A percentile compares a stretch with the other conserved stretches of the same genome.
phyloP scores from a whole-genome alignment of 371 early-diverging fungal species.

The Mortierella sp. region DNA sequence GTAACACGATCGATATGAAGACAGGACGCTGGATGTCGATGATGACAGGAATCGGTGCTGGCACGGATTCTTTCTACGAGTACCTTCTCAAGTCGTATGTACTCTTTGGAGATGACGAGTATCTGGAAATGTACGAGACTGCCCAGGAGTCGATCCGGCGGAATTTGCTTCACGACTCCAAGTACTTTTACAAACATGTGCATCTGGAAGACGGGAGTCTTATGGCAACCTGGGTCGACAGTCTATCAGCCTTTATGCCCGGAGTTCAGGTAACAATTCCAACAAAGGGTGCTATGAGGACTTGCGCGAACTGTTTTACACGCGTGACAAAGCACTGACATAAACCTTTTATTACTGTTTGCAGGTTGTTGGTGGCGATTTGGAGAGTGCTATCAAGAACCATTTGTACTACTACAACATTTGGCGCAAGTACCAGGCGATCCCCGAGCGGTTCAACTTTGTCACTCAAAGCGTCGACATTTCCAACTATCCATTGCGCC shows the following conservation, averaged over 20 bases:
- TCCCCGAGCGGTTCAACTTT: constrained; percentile 93
- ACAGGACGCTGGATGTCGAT: constrained; percentile 79
- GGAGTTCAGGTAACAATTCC: constrained; percentile 80
- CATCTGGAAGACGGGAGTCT: constrained; percentile 81
- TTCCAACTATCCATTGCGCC: constrained; percentile 87
- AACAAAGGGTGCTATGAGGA: neutral
- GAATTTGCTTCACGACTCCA: constrained; percentile 76
- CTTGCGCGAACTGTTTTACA: neutral
- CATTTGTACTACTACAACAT: constrained; percentile 88
- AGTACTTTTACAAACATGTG: constrained; percentile 89
- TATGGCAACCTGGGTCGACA: constrained; percentile 88
- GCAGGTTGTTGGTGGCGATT: constrained; percentile 86
- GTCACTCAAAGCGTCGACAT: constrained; percentile 71
- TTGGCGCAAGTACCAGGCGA: constrained; percentile 85
- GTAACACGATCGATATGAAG: constrained; percentile 85
- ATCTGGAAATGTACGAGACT: constrained; percentile 83
- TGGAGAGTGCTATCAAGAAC: constrained; percentile 82
- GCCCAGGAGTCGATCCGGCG: constrained; percentile 80
- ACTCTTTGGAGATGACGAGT: constrained; percentile 86
- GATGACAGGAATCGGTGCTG: constrained; percentile 89
- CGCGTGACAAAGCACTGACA: neutral
- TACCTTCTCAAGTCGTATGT: constrained; percentile 92
- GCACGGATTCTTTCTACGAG: constrained; percentile 95
- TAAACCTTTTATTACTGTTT: neutral
- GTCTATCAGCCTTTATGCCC: constrained; percentile 92